Evolutionary conservation across 768 basidiomycete species (phyloP).

Genomic region (Termitomyces sp.): DNA sequence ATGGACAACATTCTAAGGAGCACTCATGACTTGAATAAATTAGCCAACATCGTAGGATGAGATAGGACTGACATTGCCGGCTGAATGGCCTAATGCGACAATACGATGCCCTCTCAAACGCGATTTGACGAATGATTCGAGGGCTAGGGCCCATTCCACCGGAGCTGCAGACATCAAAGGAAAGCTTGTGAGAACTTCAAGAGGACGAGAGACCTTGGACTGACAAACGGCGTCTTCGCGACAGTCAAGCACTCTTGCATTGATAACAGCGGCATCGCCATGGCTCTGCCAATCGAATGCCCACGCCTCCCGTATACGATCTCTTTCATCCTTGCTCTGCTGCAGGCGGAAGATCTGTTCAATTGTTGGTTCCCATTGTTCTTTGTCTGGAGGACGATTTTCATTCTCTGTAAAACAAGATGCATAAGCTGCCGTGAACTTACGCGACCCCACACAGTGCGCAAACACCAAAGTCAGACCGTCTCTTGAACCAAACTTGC

Average conservation of each 20-base stretch:
- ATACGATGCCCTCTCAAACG: constrained; percentile 18
- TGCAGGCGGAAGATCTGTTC: constrained; percentile 22
- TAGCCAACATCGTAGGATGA: no score
- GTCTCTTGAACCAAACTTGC: not conserved
- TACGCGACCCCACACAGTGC: constrained; percentile 11
- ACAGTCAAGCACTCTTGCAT: constrained; percentile 21
- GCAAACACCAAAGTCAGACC: constrained; percentile 13
- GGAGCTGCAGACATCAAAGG: constrained; percentile 16
- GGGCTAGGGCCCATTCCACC: constrained; percentile 19
- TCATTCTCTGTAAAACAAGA: not conserved
- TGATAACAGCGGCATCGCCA: constrained; percentile 32
- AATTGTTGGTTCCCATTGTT: constrained; percentile 34
- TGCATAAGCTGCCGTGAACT: not conserved
- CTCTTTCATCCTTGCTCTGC: constrained; percentile 10
- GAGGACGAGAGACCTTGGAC: not conserved
- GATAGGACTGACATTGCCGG: no score
- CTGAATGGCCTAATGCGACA: constrained; percentile 29
- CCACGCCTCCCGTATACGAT: constrained; percentile 34
- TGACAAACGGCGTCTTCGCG: constrained; percentile 19
- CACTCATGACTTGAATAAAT: no score
- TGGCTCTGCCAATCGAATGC: constrained; percentile 36
- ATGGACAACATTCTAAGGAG: no score
- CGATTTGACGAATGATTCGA: constrained; percentile 9
- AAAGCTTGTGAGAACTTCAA: not conserved
- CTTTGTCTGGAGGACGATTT: constrained; percentile 27